Evolutionary conservation across 805 yeast species (phyloP).

Genomic region (Ogataea kodamae): DNA sequence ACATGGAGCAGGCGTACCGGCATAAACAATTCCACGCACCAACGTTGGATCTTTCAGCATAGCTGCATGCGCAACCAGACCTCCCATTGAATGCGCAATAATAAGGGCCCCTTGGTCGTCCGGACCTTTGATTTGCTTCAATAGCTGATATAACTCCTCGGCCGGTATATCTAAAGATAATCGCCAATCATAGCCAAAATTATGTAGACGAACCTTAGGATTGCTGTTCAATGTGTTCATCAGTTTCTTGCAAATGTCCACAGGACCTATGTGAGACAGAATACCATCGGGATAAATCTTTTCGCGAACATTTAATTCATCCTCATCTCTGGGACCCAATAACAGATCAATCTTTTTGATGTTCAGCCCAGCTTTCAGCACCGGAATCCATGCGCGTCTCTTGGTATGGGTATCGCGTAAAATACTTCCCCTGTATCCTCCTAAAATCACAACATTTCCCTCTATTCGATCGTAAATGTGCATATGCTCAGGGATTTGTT

Average conservation of each 20-base stretch:
- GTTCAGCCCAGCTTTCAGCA: conserved; percentile 75
- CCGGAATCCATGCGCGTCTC: conserved; percentile 80
- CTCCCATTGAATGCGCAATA: conserved; percentile 95
- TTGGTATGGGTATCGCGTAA: conserved; percentile 61
- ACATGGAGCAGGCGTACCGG: conserved; percentile 81
- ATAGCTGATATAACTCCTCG: conserved; percentile 45
- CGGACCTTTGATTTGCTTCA: conserved; percentile 42
- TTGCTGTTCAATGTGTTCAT: conserved; percentile 50
- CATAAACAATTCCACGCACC: conserved; percentile 74
- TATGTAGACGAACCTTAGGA: conserved; percentile 58
- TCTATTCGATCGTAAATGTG: conserved; percentile 56
- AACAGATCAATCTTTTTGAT: conserved; percentile 64
- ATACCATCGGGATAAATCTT: conserved; percentile 70
- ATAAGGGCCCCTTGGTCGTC: conserved; percentile 58
- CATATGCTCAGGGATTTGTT: conserved; percentile 35
- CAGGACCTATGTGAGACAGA: conserved; percentile 80
- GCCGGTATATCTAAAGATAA: conserved; percentile 58
- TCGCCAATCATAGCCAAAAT: conserved; percentile 95
- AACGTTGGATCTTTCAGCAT: conserved; percentile 64
- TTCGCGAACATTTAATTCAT: conserved; percentile 54
- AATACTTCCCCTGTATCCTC: conserved; percentile 86
- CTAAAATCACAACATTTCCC: conserved; percentile 78
- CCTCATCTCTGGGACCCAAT: conserved; percentile 70
- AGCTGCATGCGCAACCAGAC: conserved; percentile 76
- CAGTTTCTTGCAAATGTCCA: conserved; percentile 68